Evolutionary conservation across 148 eudicot species (phyloP).

Genomic region (Selenicereus undatus): DNA sequence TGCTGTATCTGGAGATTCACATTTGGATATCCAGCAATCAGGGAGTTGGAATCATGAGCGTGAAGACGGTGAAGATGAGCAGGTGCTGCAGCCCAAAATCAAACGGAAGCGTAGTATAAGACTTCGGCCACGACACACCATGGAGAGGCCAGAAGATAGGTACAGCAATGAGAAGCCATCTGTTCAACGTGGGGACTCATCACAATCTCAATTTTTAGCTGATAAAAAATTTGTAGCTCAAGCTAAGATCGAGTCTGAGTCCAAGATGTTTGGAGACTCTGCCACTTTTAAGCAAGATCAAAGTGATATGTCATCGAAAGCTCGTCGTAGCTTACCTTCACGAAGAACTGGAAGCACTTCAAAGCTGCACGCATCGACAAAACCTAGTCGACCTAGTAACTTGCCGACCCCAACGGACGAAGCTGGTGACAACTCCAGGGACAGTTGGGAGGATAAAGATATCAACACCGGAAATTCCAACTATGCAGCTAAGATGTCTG

Average conservation of each 20-base stretch:
- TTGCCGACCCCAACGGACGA: conserved; percentile 44
- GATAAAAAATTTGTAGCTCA: conserved; percentile 50
- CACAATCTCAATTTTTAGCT: conserved; percentile 47
- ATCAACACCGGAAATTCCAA: conserved; percentile 35
- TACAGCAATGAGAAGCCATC: conserved; percentile 46
- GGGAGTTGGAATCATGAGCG: conserved; percentile 94
- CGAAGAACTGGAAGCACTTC: conserved; percentile 53
- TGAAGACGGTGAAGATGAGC: conserved; percentile 94
- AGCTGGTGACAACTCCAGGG: conserved; percentile 48
- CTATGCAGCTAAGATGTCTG: conserved; percentile 74
- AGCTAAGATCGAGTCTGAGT: conserved; percentile 43
- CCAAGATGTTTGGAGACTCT: conserved; percentile 44
- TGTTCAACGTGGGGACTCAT: conserved; percentile 55
- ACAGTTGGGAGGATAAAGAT: conserved; percentile 54
- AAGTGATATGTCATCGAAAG: conserved; percentile 46
- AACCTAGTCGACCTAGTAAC: conserved; percentile 43
- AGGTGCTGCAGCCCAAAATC: conserved; percentile 86
- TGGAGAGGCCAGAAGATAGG: conserved; percentile 63
- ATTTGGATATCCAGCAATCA: conserved; percentile 81
- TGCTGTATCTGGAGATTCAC: conserved; percentile 82
- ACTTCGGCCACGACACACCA: conserved; percentile 53
- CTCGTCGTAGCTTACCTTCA: conserved; percentile 46
- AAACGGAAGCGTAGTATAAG: conserved; percentile 87
- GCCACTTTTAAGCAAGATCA: conserved; percentile 43
- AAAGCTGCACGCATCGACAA: conserved; percentile 49